Base-by-base conservation (phyloP, 371 early-diverging fungal genomes). In the Phascolomyces articulosus region DNA sequence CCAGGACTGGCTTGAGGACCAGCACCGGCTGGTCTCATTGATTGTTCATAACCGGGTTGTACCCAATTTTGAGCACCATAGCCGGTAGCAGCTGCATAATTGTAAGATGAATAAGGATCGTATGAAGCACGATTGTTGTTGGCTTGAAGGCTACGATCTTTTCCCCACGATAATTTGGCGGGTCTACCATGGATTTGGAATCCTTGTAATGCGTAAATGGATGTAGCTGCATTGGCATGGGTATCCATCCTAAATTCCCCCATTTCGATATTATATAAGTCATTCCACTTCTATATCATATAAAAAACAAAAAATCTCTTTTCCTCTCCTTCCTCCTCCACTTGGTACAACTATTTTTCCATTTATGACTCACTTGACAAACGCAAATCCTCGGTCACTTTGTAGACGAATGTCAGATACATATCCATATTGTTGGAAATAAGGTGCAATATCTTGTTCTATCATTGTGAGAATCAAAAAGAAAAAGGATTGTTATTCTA, bases 171-270 rank as follows among this genome's bases (percentile, higher is more conserved):
- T 65, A 92, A 78, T 83, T 85, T 87, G 28, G 88, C 77, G 31
- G 89, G 84, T 51, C 93, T 84, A n/a, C 92, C 93, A 48, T 89
- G 87, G 60, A 96, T 80, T 23, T 62, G 65, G 40, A 83, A 70
- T 8, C 93, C 94, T 71, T 93, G 87, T 34, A 95, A 79, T 51
- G 88, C 80, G 62, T 86, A 85, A 64, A 96, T 96, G 24, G 96
- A 93, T 57, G 85, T 83, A 10, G 96, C 88, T 13, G 96, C 96
- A 75, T 89, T 89, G 57, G 94, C 95, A 70, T 96, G 96, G 9
- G 94, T 84, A 69, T 95, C 95, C 67, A 96, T 74, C 71, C 90
- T 91, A 58, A 23, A 16, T 38, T 40, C 2, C 34, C 34, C 34
- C 34, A n/a, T n/a, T n/a, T n/a, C n/a, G n/a, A n/a, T n/a, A n/a